Evolutionary conservation across 352 stramenopile genomes (phyloP), one percentile per base, ranked within the genome.

Genomic region (Phytophthora syringae): DNA sequence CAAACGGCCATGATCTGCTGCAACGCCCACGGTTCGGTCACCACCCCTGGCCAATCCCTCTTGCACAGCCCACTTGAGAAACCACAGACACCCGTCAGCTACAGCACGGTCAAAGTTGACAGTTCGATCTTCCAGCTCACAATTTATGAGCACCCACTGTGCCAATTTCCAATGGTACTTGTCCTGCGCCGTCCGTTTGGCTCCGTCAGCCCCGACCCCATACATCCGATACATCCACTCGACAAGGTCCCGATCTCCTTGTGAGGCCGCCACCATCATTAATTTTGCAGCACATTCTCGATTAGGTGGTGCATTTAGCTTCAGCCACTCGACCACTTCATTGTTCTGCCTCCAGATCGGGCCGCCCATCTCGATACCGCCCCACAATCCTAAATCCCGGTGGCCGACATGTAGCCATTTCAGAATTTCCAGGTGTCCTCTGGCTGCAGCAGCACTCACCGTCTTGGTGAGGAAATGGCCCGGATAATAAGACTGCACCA

Each of bases 371-470:
- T 30, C 58, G 27, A 60, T 42, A 16, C 39, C 48, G 1, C 58
- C 58, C 48, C 39, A 66, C 11, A 53, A 60, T 12, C 58, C 58
- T 9, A 52, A 13, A 47, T 53, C 36, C 15, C 40, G 49, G 22
- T 66, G 30, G 28, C 60, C 11, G 16, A n/a, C 18, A 22, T 53
- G 18, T 27, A 72, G 51, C 51, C 59, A 61, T 54, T 68, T 51
- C 18, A 64, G 27, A 44, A 73, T 50, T 12, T 50, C 15, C 48
- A 69, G n/a, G 22, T 66, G 53, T 37, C 65, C 65, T 21, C 43
- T 24, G 16, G 45, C 32, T 20, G 59, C 59, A 25, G 60, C 59
- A 11, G 30, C 40, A 24, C 24, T 39, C 40, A 74, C 53, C 2
- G 43, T 30, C 15, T 66, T 59, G 15, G 65, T 70, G 20, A 67